Evolutionary conservation across 2,329 filamentous ascomycete genomes (phyloP), one percentile per base, ranked within the genome.

Genomic region (Amphichorda felina): DNA sequence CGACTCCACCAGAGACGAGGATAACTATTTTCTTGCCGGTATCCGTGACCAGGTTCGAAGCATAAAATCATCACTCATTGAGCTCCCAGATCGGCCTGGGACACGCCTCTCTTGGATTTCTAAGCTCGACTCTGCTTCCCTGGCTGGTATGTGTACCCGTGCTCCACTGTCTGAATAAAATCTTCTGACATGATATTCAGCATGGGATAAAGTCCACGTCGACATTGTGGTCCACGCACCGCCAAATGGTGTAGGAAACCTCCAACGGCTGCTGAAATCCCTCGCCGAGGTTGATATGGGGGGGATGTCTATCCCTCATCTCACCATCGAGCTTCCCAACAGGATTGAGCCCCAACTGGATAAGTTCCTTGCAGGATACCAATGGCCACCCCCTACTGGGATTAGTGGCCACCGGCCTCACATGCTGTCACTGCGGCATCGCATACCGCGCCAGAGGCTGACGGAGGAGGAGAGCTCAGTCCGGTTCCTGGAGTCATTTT

Each of bases 401-500:
- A 46, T 54, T 5, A 54, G 56, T n/a, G 50, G 58, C 34, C 63
- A 53, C 16, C 57, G 58, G 41, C 55, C 60, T n/a, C 67, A 61
- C 34, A 65, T 68, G 51, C 59, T 95, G 13, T 80, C 76, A 1
- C 60, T 96, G 14, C 76, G 82, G 18, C 85, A 83, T 42, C 79
- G 85, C 21, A 79, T 95, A 30, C 63, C 73, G 9, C 66, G 65
- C 26, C 62, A 70, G 33, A 64, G 63, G 32, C 49, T 80, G 41
- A 75, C 66, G 5, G 68, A 82, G 30, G 75, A 82, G 43, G 79
- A 88, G 45, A 79, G 80, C 38, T 78, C 85, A 0, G 64, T 80
- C 13, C 76, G 80, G 17, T 83, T 89, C 39, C 61, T 94, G 5
- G 88, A 96, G 59, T 82, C 84, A 0, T 94, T 94, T 54, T 96